phyloP scores from a whole-genome alignment of 1,139 yeast genomes.

The Taphrina sp. region DNA sequence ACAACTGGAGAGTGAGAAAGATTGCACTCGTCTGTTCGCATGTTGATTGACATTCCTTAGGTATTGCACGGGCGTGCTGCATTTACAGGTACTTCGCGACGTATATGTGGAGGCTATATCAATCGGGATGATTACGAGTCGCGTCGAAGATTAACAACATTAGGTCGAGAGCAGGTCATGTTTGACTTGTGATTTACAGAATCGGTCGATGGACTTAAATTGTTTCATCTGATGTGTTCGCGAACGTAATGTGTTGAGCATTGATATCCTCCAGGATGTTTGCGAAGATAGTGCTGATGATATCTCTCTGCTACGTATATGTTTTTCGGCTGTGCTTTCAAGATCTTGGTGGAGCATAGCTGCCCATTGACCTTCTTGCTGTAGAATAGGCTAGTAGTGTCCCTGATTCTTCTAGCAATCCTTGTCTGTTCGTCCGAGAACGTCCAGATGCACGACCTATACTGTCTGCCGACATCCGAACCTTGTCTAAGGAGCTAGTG shows the following conservation, averaged over 20 bases:
- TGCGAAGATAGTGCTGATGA: conserved; percentile 9
- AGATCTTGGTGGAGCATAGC: neutral
- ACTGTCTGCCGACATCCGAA: conserved; percentile 7
- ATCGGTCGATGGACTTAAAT: neutral
- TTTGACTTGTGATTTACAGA: conserved; percentile 9
- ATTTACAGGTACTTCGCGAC: conserved; percentile 61
- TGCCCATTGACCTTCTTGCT: conserved; percentile 12
- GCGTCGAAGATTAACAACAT: conserved; percentile 52
- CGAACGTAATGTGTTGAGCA: conserved; percentile 13
- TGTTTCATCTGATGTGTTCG: neutral
- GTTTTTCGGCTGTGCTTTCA: neutral
- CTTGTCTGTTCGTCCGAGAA: neutral
- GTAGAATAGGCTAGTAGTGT: conserved; percentile 3
- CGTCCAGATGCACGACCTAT: conserved; percentile 4
- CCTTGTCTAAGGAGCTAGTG: conserved; percentile 10
- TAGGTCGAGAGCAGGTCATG: conserved; percentile 45
- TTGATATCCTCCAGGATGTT: conserved; percentile 4
- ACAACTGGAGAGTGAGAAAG: conserved; percentile 80
- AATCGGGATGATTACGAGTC: conserved; percentile 69
- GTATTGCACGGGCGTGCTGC: conserved; percentile 69
- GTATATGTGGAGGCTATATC: conserved; percentile 75
- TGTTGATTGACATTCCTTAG: no score
- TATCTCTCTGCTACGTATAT: conserved; percentile 11
- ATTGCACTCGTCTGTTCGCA: no score
- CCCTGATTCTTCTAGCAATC: conserved; percentile 1